Percentiles rank a stretch among this genome's conserved stretches.
These are phyloP conservation scores for Dillenia turbinata DNA, from an alignment of 164 flowering plant genomes.

Conservation along the genomic window DNA sequence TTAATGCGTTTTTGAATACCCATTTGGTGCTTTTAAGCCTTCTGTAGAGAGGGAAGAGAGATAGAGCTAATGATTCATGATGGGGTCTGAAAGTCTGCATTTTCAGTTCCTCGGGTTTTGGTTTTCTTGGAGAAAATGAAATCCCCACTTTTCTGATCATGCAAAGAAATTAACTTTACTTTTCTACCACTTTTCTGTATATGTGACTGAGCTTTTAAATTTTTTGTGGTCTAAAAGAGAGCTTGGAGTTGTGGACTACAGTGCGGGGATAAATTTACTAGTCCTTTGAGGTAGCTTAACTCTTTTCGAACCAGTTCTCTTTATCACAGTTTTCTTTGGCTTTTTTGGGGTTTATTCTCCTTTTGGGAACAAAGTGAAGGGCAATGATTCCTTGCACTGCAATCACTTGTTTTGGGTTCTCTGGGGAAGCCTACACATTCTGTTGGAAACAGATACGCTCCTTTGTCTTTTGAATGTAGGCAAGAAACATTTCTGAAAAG, in stretches of 20 bases:
- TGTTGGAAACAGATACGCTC: conserved; percentile 6
- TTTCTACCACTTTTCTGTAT: conserved; percentile 2
- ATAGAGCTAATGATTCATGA: conserved; percentile 24
- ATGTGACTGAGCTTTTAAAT: no score
- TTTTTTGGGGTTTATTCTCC: conserved; percentile 15
- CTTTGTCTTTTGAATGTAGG: conserved; percentile 5
- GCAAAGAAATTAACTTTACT: conserved; percentile 21
- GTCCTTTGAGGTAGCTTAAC: conserved; percentile 12
- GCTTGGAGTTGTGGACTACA: conserved; percentile 1
- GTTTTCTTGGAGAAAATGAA: conserved; percentile 19
- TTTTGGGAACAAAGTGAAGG: conserved; percentile 23
- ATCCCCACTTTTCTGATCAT: conserved; percentile 22
- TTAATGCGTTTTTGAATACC: conserved; percentile 11
- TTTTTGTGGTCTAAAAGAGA: no score
- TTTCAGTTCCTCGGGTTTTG: conserved; percentile 43
- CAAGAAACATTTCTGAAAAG: not conserved
- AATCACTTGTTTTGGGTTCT: conserved; percentile 17
- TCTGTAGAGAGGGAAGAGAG: not conserved
- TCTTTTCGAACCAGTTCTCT: conserved; percentile 7
- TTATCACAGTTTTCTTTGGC: conserved; percentile 7
- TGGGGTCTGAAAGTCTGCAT: conserved; percentile 29
- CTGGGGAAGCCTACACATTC: conserved; percentile 20
- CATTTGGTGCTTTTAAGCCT: conserved; percentile 3
- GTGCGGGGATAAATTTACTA: conserved; percentile 13
- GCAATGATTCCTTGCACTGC: conserved; percentile 27